Evolutionary conservation across 495 filamentous ascomycete genomes (phyloP), one percentile per base, ranked within the genome.

Genomic region (Lasiosphaeriaceae sp.): DNA sequence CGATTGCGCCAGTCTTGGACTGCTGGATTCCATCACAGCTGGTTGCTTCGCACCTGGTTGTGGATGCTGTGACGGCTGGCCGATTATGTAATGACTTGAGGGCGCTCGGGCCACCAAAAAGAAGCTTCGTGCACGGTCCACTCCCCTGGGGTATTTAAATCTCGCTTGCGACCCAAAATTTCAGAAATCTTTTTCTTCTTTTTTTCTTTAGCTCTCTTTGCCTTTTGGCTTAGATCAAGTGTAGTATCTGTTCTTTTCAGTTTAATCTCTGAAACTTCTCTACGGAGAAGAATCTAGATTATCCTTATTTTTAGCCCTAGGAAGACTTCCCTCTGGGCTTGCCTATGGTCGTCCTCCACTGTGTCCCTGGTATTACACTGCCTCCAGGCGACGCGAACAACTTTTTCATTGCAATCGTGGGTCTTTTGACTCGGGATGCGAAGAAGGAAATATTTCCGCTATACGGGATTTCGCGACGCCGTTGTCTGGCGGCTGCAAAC

Each of bases 171-270:
- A n/a, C n/a, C 48, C 48, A 23, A 29, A 31, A 31, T 52, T 55
- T 55, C 19, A 0, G 1, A 2, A 17, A n/a, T 47, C 45, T 47
- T 43, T 14, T 47, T 55, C 20, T 47, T 55, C 44, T 55, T 55
- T 63, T 68, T 48, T 63, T 69, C 60, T 62, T 69, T 59, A 69
- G 66, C 66, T 69, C 66, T 68, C 66, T 69, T 71, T 69, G 66
- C 84, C 84, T 84, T 84, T 85, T 87, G 85, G 85, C 85, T 88
- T 87, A 94, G 90, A 93, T 94, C 90, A 93, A 92, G 90, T 94
- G 89, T 94, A 93, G 90, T 94, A 96, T 94, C 90, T 95, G 90
- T 95, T 95, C 90, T 95, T 92, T 92, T 92, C 87, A 93, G 88
- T 92, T 90, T 92, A 91, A 92, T 83, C 78, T 82, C 81, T 84